These are phyloP conservation scores for Loxodes magnus DNA, from an alignment of 73 alveolate species.

Conservation along the genomic window DNA sequence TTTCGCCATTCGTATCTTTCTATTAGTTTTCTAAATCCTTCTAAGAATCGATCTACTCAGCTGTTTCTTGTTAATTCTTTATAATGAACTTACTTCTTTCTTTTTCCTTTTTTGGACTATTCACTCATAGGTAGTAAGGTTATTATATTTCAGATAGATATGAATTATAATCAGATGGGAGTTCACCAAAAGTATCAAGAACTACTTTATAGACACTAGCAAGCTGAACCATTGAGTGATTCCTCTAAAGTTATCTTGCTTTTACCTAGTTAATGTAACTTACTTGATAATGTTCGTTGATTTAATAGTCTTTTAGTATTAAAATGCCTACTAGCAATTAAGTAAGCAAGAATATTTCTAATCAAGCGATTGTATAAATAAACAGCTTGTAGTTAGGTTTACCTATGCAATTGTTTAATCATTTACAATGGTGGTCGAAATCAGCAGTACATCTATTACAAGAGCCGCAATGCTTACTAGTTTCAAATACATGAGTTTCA, in stretches of 20 bases:
- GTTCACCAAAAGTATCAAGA: background rate
- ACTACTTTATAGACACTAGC: background rate
- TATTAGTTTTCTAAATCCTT: no score
- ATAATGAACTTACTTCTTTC: no score
- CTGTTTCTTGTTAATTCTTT: no score
- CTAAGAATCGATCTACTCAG: no score
- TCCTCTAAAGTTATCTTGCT: background rate
- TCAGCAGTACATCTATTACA: constrained; percentile 6
- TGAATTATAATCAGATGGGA: constrained; percentile 8
- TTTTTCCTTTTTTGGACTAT: constrained; percentile 1
- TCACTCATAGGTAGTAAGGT: constrained; percentile 7
- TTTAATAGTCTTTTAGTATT: background rate
- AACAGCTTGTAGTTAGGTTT: background rate
- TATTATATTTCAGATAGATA: background rate
- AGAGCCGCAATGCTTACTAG: constrained; percentile 10
- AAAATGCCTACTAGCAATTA: background rate
- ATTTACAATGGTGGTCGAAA: constrained; percentile 15
- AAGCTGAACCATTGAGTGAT: background rate
- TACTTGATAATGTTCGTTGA: background rate
- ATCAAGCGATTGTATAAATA: background rate
- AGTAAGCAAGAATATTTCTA: background rate
- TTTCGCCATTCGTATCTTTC: no score
- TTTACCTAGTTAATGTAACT: background rate
- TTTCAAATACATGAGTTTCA: background rate
- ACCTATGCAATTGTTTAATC: constrained; percentile 11